Base-by-base conservation (phyloP, 306 rosid genomes). In the Inga laurina region DNA sequence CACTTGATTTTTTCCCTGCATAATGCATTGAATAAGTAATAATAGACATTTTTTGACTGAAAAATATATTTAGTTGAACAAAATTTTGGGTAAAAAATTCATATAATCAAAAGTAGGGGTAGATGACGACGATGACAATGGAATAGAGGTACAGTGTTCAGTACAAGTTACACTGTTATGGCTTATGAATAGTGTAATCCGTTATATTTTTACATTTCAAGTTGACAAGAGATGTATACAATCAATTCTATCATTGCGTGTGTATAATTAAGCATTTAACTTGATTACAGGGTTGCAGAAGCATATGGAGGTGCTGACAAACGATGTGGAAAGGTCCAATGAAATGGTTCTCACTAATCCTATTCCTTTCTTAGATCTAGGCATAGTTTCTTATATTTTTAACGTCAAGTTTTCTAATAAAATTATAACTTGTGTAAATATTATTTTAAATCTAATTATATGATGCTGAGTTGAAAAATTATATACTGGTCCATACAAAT, bases 261-360 rank as follows among this genome's bases (percentile, higher is more conserved):
- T n/a, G 65, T 21, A 61, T 44, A 35, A 71, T 19, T 57, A 71
- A 62, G 27, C 5, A 41, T 78, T 57, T 71, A 57, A 77, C 3
- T 77, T 48, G 24, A 78, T 43, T 86, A 70, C 90, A 96, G 99
- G 91, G 68, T 84, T 93, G 86, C 91, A 86, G 90, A 89, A 88
- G 57, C 94, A 88, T 80, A 89, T 91, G 97, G 98, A 90, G 37
- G 97, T 93, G 81, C 84, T 93, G 84, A 82, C 97, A 59, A 91
- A 96, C 90, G 99, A 96, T 46, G 98, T 89, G 59, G 99, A 93
- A 79, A 90, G 99, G 91, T 96, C 98, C 79, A 89, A 89, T 75
- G 98, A 96, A 93, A 89, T 88, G 99, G 99, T 96, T 75, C 51
- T 41, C 32, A 39, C 83, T 82, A 49, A 84, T 87, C 87, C 64